Base-by-base conservation (phyloP, 1,284 basidiomycete genomes). In the Moniliophthora roreri region DNA sequence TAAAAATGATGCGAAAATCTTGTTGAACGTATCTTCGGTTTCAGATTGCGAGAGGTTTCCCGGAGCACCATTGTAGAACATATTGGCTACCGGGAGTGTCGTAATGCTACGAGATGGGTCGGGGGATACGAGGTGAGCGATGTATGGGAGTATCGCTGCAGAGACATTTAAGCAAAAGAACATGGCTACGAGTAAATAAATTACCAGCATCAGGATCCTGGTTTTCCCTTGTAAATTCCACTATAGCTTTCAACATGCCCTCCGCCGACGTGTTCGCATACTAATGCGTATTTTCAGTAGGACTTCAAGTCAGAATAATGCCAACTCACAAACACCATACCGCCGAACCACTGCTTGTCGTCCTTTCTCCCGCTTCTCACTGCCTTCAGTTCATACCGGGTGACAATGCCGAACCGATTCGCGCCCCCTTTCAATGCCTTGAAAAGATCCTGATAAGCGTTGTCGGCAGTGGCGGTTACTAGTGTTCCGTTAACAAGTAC, bases 391-490 rank as follows among this genome's bases (percentile, higher is more conserved):
- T 69, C 67, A 46, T 72, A 74, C 16, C 71, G 60, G 16, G 73
- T 74, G 18, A 74, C 73, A 48, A 76, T 73, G 1, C 72, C 73
- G 53, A 74, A 73, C 16, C 72, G 65, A 58, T 70, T 74, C 4
- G 65, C 73, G 9, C 73, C 73, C 5, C 72, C 73, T 56, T 74
- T 74, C 49, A 76, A 59, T 4, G 73, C 72, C 24, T 65, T 64
- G 61, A 76, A 74, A 10, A 76, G 66, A 55, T 75, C 73, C 2
- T 66, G 58, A 50, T 73, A 70, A 48, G 65, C 39, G 50, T 74
- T 74, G 2, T 63, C 69, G 5, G 66, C 67, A 2, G 66, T 72
- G 3, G 70, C 73, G 11, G 73, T 75, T 5, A 75, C 68, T 2
- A 72, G 51, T 23, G 63, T 51, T 3, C 74, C 74, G 35, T 65